A percentile compares a stretch with the other conserved stretches of the same genome.
Evolutionary conservation across 2,329 filamentous ascomycete genomes (phyloP).

Genomic region (Sclerotinia glacialis): DNA sequence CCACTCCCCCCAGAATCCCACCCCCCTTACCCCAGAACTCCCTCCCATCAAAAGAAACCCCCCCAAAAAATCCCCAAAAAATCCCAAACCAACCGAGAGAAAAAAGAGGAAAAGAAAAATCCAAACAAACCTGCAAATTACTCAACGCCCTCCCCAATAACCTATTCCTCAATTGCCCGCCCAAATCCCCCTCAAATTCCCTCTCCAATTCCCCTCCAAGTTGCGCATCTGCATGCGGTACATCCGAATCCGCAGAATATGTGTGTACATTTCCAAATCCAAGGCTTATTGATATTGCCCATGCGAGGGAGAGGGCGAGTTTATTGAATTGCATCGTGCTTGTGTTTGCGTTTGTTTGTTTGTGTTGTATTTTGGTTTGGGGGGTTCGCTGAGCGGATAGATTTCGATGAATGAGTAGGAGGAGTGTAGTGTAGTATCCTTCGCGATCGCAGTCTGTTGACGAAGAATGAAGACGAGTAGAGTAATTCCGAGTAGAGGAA

Average conservation of each 20-base stretch:
- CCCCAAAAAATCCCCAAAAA: neutral
- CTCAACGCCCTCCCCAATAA: slow-evolving; percentile 13
- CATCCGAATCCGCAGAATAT: neutral
- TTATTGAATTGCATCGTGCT: neutral
- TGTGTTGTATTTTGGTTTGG: neutral
- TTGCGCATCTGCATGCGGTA: neutral
- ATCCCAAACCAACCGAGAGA: neutral
- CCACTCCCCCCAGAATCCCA: too few relatives aligned
- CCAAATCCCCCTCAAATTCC: neutral
- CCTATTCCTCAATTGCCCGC: neutral
- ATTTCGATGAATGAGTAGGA: too few relatives aligned
- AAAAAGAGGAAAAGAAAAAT: neutral
- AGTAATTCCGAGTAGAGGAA: too few relatives aligned
- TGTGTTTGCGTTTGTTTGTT: neutral
- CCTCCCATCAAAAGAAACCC: neutral
- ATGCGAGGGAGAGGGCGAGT: too few relatives aligned
- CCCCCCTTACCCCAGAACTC: too few relatives aligned
- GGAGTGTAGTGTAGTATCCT: neutral
- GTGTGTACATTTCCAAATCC: too few relatives aligned
- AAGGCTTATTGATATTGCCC: too few relatives aligned
- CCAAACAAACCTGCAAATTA: slow-evolving; percentile 19
- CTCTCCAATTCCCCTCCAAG: neutral
- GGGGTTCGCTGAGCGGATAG: too few relatives aligned
- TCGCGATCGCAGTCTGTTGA: too few relatives aligned
- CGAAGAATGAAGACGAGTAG: too few relatives aligned